Evolutionary conservation across 352 stramenopile species (phyloP), one percentile per base, ranked within the genome.

Genomic region (Peronospora destructor): DNA sequence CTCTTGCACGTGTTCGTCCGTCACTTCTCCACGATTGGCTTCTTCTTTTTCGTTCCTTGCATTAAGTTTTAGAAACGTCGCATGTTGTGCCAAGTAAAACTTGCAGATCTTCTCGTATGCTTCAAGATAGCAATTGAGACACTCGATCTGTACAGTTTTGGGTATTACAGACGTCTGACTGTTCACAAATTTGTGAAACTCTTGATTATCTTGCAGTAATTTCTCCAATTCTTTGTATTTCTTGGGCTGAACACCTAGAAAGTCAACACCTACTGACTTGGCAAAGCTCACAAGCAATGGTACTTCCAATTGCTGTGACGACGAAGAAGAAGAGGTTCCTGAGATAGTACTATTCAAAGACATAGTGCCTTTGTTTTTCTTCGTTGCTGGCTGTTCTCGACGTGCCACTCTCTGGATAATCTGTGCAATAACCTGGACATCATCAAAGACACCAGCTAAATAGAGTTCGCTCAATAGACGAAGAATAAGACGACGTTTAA

Each of bases 201-300:
- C 60, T 2, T 60, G 49, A 35, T 66, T 57, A 0, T 52, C 53
- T 16, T 65, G 46, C 16, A 76, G 57, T 17, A 58, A 30, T 11
- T 58, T 61, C 49, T 75, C 53, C 32, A 85, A 46, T 23, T 87
- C 66, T 50, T 86, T 84, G 53, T 74, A 74, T 56, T 83, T 85
- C 40, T 76, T 77, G 11, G 76, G 69, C 6, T 75, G 64, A 7
- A 87, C 67, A 11, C 83, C 80, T 10, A 94, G 62, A 57, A 93
- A 92, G 43, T 98, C 94, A 45, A 90, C 72, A 10, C 91, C 91
- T 2, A 87, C 89, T 1, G 82, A 72, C 61, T 98, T 98, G 42
- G 88, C 89, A 73, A 98, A 98, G 44, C 84, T 94, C 52, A 97
- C 87, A 11, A 98, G 76, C 37, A 98, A 66, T 57, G 89, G 87